These are phyloP conservation scores for Cladosporium sp. DNA, from an alignment of 2,329 filamentous ascomycete species.

Conservation along the genomic window DNA sequence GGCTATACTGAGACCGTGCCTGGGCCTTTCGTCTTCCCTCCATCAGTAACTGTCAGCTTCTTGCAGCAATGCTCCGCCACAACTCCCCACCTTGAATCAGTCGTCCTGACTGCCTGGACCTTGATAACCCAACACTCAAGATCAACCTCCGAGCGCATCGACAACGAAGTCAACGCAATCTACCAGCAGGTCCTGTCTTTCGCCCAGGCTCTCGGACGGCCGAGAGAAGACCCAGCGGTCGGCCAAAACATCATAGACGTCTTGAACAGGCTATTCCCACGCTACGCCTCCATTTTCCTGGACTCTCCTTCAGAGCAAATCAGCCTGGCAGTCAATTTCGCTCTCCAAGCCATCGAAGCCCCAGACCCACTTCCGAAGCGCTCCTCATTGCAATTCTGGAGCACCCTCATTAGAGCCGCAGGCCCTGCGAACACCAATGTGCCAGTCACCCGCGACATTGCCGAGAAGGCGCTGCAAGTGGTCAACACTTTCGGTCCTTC, in stretches of 20 bases:
- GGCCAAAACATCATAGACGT: slow-evolving; percentile 75
- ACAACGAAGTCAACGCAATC: slow-evolving; percentile 54
- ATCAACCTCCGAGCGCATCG: slow-evolving; percentile 44
- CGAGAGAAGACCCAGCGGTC: slow-evolving; percentile 69
- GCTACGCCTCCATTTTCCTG: slow-evolving; percentile 64
- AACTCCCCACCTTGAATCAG: slow-evolving; percentile 67
- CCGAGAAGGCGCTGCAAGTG: slow-evolving; percentile 36
- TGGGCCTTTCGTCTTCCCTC: slow-evolving; percentile 75
- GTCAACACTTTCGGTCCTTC: slow-evolving; percentile 63
- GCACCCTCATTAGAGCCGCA: slow-evolving; percentile 50
- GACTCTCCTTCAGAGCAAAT: slow-evolving; percentile 59
- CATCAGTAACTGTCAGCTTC: slow-evolving; percentile 65
- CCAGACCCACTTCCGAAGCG: slow-evolving; percentile 75
- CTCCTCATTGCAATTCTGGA: slow-evolving; percentile 75
- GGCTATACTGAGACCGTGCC: slow-evolving; percentile 75
- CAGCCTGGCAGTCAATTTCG: slow-evolving; percentile 71
- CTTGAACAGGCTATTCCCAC: slow-evolving; percentile 63
- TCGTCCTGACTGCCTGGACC: slow-evolving; percentile 71
- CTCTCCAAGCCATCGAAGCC: slow-evolving; percentile 68
- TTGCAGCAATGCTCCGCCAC: slow-evolving; percentile 55
- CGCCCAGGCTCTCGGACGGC: slow-evolving; percentile 63
- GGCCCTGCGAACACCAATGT: slow-evolving; percentile 33
- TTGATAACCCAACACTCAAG: slow-evolving; percentile 56
- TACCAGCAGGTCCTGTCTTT: slow-evolving; percentile 65
- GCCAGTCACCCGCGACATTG: slow-evolving; percentile 22